Percentiles rank a stretch among this genome's conserved stretches.
Conservation (phyloP, 306 rosid genomes). For the Glycine tomentella region DNA sequence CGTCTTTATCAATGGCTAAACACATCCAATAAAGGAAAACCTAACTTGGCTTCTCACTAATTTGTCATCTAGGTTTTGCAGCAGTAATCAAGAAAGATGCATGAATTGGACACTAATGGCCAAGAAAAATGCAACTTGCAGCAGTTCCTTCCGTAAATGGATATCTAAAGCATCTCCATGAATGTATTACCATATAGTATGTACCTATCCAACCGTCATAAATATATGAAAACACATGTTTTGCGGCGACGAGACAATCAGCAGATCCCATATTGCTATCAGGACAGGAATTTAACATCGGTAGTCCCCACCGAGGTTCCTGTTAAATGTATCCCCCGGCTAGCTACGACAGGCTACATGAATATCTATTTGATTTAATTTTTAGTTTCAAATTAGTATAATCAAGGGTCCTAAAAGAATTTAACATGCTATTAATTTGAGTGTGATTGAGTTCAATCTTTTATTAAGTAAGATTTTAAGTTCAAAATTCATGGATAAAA, state of each 20-base stretch:
- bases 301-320: conserved; percentile 4
- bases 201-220: conserved; percentile 4
- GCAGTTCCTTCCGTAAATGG: neutral
- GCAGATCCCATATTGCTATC: conserved; percentile 12
- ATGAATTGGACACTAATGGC: conserved; percentile 42
- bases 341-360: neutral
- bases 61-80: neutral
- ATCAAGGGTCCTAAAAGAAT: too few species aligned
- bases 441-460: too few species aligned
- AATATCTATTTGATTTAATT: neutral
- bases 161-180: conserved; percentile 9
- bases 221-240: conserved; percentile 22
- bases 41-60: conserved; percentile 1
- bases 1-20: conserved; percentile 36
- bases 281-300: neutral
- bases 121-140: conserved; percentile 36
- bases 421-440: too few species aligned
- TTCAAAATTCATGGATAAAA: too few species aligned
- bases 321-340: neutral
- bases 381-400: neutral
- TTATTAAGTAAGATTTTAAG: too few species aligned
- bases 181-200: neutral
- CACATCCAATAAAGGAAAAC: conserved; percentile 23
- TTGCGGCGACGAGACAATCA: conserved; percentile 41
- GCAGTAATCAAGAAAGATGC: conserved; percentile 25